Evolutionary conservation across 2,329 filamentous ascomycete species (phyloP).

Genomic region (Colletotrichum orchidophilum): DNA sequence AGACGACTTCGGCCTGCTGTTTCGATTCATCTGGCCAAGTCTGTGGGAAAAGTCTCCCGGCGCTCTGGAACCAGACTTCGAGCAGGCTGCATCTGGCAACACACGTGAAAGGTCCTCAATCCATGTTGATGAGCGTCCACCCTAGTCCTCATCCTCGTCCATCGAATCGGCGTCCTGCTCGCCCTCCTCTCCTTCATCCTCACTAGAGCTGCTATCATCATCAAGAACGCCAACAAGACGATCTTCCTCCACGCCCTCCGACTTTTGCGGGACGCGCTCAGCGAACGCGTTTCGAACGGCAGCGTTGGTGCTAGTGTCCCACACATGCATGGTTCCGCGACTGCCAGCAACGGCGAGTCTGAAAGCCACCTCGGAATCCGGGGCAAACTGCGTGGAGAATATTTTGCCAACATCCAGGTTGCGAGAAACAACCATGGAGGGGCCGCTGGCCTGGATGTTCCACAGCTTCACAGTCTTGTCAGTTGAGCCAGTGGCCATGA

Average conservation of each 20-base stretch:
- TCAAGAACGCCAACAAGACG: constrained; percentile 78
- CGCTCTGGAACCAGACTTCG: neutral
- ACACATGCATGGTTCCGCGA: constrained; percentile 91
- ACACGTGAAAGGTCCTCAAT: neutral
- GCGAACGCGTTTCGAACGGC: constrained; percentile 88
- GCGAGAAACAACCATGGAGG: constrained; percentile 89
- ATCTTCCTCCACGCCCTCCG: constrained; percentile 74
- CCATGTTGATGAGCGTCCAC: neutral
- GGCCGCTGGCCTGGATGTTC: constrained; percentile 85
- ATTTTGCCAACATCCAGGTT: constrained; percentile 95
- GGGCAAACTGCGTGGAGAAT: constrained; percentile 90
- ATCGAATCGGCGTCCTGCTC: constrained; percentile 59
- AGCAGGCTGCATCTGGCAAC: neutral
- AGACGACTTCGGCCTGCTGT: constrained; percentile 1
- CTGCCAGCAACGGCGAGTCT: constrained; percentile 92
- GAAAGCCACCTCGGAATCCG: constrained; percentile 91
- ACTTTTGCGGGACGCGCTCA: constrained; percentile 61
- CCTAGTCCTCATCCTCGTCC: constrained; percentile 60
- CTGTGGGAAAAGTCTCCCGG: neutral
- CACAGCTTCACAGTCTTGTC: constrained; percentile 97
- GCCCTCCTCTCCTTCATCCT: constrained; percentile 64
- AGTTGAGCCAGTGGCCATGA: constrained; percentile 90
- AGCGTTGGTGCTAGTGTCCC: constrained; percentile 95
- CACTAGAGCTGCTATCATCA: constrained; percentile 73
- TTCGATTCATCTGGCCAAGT: constrained; percentile 4